Evolutionary conservation across 768 basidiomycete genomes (phyloP).

Genomic region (Scleroderma bovista): DNA sequence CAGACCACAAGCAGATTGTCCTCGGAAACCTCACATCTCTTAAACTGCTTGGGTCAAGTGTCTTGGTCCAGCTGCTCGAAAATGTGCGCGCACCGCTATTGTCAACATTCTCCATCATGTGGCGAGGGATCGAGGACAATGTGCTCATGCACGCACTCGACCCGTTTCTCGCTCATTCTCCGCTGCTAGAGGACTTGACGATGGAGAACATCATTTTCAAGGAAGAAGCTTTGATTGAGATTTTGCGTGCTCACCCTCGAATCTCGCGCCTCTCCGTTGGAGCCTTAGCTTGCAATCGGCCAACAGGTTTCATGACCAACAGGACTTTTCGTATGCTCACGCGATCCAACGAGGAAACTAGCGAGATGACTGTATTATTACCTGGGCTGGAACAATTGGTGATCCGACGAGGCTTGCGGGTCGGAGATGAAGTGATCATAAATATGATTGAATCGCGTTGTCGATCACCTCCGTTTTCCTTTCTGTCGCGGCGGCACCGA

Average conservation of each 20-base stretch:
- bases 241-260: not conserved
- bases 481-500: too few species aligned
- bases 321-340: constrained; percentile 1
- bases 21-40: too few species aligned
- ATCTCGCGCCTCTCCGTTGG: not conserved
- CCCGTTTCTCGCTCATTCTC: not conserved
- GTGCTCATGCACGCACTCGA: not conserved
- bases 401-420: not conserved
- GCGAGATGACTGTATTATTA: not conserved
- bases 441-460: not conserved
- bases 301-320: not conserved
- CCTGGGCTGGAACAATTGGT: not conserved
- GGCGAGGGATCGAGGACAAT: not conserved
- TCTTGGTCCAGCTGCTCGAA: not conserved
- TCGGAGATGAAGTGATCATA: not conserved
- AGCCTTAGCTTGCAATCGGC: not conserved
- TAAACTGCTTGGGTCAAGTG: too few species aligned
- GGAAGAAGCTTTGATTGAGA: not conserved
- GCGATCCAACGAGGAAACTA: not conserved
- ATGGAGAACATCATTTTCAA: not conserved
- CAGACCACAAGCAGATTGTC: too few species aligned
- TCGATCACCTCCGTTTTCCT: too few species aligned
- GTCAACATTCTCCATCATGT: not conserved
- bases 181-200: not conserved
- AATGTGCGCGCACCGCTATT: not conserved